These are phyloP conservation scores for Castanopsis chinensis DNA, from an alignment of 306 rosid genomes.

Conservation along the genomic window DNA sequence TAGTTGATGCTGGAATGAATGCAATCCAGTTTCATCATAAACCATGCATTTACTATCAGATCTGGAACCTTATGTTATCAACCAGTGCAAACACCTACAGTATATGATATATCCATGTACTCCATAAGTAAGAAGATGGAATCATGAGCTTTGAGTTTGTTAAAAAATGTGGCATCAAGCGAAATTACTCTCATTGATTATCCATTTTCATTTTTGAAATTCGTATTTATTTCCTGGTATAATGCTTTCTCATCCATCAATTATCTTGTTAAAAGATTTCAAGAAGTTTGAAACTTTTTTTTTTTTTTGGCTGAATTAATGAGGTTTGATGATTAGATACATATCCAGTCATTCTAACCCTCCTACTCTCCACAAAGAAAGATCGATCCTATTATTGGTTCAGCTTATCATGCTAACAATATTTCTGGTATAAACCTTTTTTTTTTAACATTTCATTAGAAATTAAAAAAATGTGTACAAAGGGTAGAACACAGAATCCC, in stretches of 20 bases:
- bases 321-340: neutral
- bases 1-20: neutral
- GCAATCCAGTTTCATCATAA: neutral
- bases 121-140: neutral
- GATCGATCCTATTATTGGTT: neutral
- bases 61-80: neutral
- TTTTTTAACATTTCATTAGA: neutral
- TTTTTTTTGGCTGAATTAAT: neutral
- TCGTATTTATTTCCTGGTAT: neutral
- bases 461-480: neutral
- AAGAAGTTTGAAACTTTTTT: neutral
- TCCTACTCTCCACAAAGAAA: neutral
- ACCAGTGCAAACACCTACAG: neutral
- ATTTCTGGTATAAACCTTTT: neutral
- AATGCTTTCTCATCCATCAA: neutral
- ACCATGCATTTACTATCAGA: neutral
- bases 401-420: neutral
- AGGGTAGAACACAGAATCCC: neutral
- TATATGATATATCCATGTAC: neutral
- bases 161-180: neutral
- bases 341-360: neutral
- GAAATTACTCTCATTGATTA: neutral
- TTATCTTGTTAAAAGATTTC: neutral
- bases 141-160: neutral
- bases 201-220: neutral